Base-by-base conservation (phyloP, 2,329 filamentous ascomycete species). In the Talaromyces piceae region DNA sequence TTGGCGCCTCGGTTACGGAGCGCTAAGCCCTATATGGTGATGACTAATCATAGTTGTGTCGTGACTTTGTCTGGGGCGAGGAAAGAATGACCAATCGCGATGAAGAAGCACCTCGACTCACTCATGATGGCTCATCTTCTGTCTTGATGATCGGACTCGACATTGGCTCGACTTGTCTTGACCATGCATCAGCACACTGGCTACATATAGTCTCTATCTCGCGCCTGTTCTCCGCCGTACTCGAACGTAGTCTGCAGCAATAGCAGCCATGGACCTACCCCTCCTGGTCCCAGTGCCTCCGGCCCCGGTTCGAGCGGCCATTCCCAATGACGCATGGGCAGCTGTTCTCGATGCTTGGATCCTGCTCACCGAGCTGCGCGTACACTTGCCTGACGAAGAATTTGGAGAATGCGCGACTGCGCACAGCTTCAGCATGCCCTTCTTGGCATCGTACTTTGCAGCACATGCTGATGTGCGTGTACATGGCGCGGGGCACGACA, bases 201-300 rank as follows among this genome's bases (percentile, higher is more conserved):
- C 33, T 26, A 50, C n/a, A n/a, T 37, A 37, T 37, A 37, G 11
- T n/a, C 11, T 12, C 3, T 16, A 5, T 37, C 4, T 18, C 18
- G 31, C 33, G 16, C 33, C 16, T 20, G n/a, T n/a, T 18, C 20
- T n/a, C n/a, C n/a, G n/a, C n/a, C n/a, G n/a, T 12, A 37, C 31
- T 37, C n/a, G n/a, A n/a, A n/a, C n/a, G n/a, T n/a, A n/a, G 31
- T 16, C n/a, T 1, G 9, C 5, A 5, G 2, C n/a, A 37, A n/a
- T 16, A 12, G n/a, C 31, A 22, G 13, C 67, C 65, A 74, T 75
- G 67, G 63, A 71, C 49, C 71, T 91, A 45, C 89, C 89, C 39
- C 78, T 83, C 28, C 77, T 96, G 68, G 89, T 86, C 52, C 80
- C 86, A 18, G 90, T 93, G 60, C 91, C 91, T 16, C 78, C 84